Evolutionary conservation across 1,284 basidiomycete genomes (phyloP).

Genomic region (Trichosporon coremiiforme): DNA sequence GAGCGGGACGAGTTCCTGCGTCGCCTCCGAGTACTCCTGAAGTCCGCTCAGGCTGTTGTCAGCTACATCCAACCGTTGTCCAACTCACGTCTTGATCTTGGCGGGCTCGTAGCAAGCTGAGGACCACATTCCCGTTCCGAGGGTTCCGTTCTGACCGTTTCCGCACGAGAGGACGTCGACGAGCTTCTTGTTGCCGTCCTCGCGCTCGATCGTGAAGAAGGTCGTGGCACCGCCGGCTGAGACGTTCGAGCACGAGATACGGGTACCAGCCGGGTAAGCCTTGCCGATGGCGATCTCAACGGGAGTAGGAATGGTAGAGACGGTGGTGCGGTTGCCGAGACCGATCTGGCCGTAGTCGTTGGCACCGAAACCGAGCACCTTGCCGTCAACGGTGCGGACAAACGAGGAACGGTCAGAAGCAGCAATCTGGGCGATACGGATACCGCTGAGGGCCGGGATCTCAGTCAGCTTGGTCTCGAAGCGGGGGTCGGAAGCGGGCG

Average conservation of each 20-base stretch:
- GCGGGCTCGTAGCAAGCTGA: conserved; percentile 72
- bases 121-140: conserved; percentile 79
- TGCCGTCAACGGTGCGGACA: conserved; percentile 67
- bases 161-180: conserved; percentile 80
- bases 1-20: conserved; percentile 67
- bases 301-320: conserved; percentile 76
- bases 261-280: conserved; percentile 62
- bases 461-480: conserved; percentile 77
- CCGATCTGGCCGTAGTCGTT: conserved; percentile 85
- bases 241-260: conserved; percentile 67
- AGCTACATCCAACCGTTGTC: not conserved
- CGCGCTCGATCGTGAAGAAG: conserved; percentile 73
- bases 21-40: conserved; percentile 73
- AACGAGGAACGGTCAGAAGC: conserved; percentile 76
- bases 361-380: conserved; percentile 86
- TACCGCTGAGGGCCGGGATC: conserved; percentile 71
- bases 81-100: conserved; percentile 67
- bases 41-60: conserved; percentile 68
- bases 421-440: conserved; percentile 70
- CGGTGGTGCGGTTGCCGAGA: conserved; percentile 68
- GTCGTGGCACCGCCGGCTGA: conserved; percentile 64
- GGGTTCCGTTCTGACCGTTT: conserved; percentile 75
- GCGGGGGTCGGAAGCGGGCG: conserved; percentile 61
- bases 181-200: conserved; percentile 47
- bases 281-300: conserved; percentile 74